Evolutionary conservation across 106 monocot genomes (phyloP), one percentile per base, ranked within the genome.

Genomic region (Gastrodia elata): DNA sequence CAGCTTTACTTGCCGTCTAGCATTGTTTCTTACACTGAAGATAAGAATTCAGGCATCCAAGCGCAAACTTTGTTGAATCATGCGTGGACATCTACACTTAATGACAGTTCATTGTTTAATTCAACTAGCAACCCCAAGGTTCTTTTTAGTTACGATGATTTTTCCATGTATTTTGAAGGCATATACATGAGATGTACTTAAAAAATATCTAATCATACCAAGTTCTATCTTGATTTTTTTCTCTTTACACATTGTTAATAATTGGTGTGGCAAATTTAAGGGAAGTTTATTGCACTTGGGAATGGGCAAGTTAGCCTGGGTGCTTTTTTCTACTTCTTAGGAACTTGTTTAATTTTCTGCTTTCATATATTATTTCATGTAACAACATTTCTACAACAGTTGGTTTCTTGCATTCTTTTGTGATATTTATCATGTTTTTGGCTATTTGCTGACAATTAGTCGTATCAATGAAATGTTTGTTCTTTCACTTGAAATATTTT

Each of bases 21-120:
- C 73, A 81, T 72, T 34, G 35, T 83, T 59, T 81, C 81, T 52
- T 87, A 64, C 59, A 73, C 70, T 65, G 83, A 80, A 64, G 87
- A 76, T 13, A 78, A 34, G 56, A 75, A 80, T 65, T 83, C 80
- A 10, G 74, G 83, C 42, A 65, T 81, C 38, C 71, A 38, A 69
- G 70, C 81, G 6, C 83, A 75, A 76, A 74, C 75, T 10, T 43
- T 73, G 65, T 57, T 80, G 40, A 73, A 83, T 41, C 80, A 75
- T 73, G 80, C 87, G 24, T 72, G 78, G 81, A 68, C 59, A 59
- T 80, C 81, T 27, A 39, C 76, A 58, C 36, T 68, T 48, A 68
- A 42, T 36, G 64, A 52, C 26, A 77, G 28, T 76, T 55, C 71
- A 13, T 37, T 26, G 32, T 65, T 39, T 52, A 65, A 24, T 34